Conservation (phyloP, 2,329 filamentous ascomycete genomes). For the Chaetomium strumarium region DNA sequence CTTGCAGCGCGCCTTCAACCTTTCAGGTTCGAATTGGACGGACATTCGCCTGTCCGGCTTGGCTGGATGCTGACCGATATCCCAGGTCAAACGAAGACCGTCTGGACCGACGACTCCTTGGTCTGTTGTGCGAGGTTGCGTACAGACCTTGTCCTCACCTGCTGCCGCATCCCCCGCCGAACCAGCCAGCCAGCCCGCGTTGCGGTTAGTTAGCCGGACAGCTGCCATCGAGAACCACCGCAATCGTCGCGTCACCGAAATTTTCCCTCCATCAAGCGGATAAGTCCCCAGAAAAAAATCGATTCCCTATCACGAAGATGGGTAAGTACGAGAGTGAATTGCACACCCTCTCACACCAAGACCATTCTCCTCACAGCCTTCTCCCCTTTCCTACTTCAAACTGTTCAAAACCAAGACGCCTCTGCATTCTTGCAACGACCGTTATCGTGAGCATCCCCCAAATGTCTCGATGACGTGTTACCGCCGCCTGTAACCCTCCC, state of each 20-base stretch:
- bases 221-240: constrained; percentile 16
- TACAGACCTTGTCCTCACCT: constrained; percentile 20
- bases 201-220: constrained; percentile 20
- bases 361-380: not conserved
- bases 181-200: constrained; percentile 10
- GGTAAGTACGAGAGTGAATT: constrained; percentile 23
- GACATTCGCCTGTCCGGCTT: constrained; percentile 22
- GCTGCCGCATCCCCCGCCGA: constrained; percentile 19
- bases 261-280: constrained; percentile 25
- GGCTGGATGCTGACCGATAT: constrained; percentile 17
- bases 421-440: constrained; percentile 7
- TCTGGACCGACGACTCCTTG: constrained; percentile 13
- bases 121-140: constrained; percentile 20
- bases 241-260: constrained; percentile 25
- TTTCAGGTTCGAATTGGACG: constrained; percentile 14
- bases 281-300: constrained; percentile 24
- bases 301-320: constrained; percentile 21
- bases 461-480: constrained; percentile 34
- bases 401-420: not conserved
- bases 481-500: constrained; percentile 29
- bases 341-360: constrained; percentile 7
- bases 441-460: constrained; percentile 23
- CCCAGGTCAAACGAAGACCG: constrained; percentile 7
- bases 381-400: not conserved
- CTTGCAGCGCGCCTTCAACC: constrained; percentile 20